A percentile compares a stretch with the other conserved stretches of the same genome.
Evolutionary conservation across 208 protist genomes (phyloP).

Genomic region (Trypanosoma mega): DNA sequence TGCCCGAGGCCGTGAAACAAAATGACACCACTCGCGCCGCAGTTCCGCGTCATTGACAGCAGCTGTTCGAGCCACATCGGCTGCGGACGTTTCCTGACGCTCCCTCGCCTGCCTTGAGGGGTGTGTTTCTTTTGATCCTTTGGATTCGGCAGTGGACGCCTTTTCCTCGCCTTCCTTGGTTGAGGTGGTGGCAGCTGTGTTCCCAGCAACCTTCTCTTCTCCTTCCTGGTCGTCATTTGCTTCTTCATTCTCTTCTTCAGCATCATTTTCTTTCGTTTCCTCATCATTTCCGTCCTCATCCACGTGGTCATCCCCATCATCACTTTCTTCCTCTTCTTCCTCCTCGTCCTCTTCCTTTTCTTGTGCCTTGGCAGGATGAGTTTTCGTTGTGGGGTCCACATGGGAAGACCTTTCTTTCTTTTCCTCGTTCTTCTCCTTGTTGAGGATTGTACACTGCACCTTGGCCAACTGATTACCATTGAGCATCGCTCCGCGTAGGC

Average conservation of each 20-base stretch:
- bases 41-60: conserved; percentile 22
- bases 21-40: conserved; percentile 17
- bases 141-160: no score
- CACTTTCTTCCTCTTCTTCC: conserved; percentile 1
- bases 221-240: conserved; percentile 3
- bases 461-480: conserved; percentile 67
- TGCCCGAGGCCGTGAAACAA: conserved; percentile 12
- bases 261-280: conserved; percentile 6
- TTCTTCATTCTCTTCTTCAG: conserved; percentile 12
- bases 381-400: conserved; percentile 22
- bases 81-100: no score
- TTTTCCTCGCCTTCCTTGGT: no score
- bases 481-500: conserved; percentile 42
- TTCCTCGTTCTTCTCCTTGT: conserved; percentile 24
- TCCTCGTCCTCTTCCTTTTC: conserved; percentile 16
- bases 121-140: no score
- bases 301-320: background rate
- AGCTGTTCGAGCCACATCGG: background rate
- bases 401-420: conserved; percentile 12
- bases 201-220: no score
- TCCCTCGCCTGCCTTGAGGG: background rate
- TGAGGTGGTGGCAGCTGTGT: no score
- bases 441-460: conserved; percentile 37
- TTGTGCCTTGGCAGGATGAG: conserved; percentile 8
- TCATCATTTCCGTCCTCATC: conserved; percentile 4